phyloP scores from a whole-genome alignment of 306 rosid genomes.

The Adenanthera pavonina region DNA sequence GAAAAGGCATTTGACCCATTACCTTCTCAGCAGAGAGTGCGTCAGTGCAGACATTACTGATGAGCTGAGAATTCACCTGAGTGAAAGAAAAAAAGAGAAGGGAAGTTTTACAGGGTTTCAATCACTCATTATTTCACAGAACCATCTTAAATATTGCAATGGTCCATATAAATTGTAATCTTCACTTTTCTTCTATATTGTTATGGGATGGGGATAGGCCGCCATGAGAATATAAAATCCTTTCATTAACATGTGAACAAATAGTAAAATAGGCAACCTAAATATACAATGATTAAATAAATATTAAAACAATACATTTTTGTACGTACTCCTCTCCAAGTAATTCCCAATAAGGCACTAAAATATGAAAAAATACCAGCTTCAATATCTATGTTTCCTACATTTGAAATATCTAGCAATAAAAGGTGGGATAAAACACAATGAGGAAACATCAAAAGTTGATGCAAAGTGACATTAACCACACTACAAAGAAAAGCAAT shows the following conservation, averaged over 20 bases:
- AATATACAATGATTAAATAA: background rate
- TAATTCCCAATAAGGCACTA: background rate
- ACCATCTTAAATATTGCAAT: slow-evolving; percentile 18
- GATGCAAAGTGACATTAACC: background rate
- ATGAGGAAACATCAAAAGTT: background rate
- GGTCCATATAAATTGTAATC: background rate
- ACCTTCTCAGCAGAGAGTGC: slow-evolving; percentile 97
- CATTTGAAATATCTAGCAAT: background rate
- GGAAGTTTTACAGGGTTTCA: slow-evolving; percentile 15
- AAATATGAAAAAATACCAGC: background rate
- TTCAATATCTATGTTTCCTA: background rate
- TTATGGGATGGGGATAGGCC: background rate
- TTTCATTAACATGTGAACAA: background rate
- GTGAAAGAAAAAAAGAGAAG: slow-evolving; percentile 2
- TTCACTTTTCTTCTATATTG: background rate
- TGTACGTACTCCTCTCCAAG: background rate
- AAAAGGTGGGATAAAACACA: background rate
- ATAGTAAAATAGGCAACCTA: background rate
- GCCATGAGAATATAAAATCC: background rate
- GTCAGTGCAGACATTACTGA: slow-evolving; percentile 69
- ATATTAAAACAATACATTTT: background rate
- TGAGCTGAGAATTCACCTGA: slow-evolving; percentile 98
- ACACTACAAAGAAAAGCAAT: background rate
- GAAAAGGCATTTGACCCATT: slow-evolving; percentile 3
- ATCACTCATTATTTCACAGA: slow-evolving; percentile 35